These are phyloP conservation scores for Pelargonium australe DNA, from an alignment of 441 rosid genomes.

Conservation along the genomic window DNA sequence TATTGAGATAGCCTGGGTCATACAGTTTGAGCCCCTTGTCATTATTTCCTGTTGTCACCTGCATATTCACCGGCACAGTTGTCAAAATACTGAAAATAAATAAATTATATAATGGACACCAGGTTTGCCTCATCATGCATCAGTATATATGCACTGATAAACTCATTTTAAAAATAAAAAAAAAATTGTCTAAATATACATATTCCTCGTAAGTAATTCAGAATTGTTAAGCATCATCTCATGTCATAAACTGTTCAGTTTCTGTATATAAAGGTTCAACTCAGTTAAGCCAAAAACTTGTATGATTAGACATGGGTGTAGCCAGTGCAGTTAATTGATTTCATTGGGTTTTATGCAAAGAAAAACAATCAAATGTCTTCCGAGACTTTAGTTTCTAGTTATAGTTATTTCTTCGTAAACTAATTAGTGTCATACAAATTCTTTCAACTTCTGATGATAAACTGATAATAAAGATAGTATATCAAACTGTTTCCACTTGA, in stretches of 20 bases:
- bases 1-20: constrained; percentile 89
- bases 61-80: constrained; percentile 8
- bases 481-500: neutral
- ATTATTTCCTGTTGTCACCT: constrained; percentile 73
- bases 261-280: neutral
- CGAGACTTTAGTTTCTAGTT: neutral
- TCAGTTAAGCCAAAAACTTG: neutral
- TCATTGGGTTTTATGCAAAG: neutral
- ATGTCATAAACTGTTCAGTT: neutral
- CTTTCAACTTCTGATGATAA: neutral
- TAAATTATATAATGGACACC: neutral
- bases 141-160: neutral
- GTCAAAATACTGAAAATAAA: neutral
- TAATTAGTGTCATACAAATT: neutral
- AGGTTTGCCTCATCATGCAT: neutral
- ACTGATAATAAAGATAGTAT: neutral
- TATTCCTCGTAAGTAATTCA: neutral
- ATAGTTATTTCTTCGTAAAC: too few species aligned
- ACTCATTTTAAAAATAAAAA: neutral
- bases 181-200: neutral
- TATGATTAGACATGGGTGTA: too few species aligned
- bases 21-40: constrained; percentile 82
- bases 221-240: neutral
- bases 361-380: neutral
- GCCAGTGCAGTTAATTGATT: neutral